Percentiles rank a stretch among this genome's conserved stretches.
Evolutionary conservation across 1,284 basidiomycete species (phyloP).

Genomic region (Pseudozyma sp.): DNA sequence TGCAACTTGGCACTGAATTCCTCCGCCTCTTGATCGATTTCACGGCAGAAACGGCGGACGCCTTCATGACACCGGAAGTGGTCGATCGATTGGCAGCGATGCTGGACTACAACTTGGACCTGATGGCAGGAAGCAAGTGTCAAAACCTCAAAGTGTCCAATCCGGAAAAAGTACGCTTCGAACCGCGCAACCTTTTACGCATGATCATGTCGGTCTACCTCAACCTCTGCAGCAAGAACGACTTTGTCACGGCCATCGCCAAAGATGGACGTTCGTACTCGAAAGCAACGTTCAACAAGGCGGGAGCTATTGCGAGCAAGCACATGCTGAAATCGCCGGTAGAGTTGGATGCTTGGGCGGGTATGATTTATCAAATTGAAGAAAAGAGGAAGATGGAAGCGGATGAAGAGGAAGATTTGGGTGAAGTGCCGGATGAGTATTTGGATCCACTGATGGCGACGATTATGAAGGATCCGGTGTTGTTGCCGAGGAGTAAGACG

Average conservation of each 20-base stretch:
- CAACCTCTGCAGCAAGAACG: constrained; percentile 82
- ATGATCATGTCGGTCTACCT: constrained; percentile 92
- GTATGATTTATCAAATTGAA: constrained; percentile 86
- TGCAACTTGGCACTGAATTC: constrained; percentile 85
- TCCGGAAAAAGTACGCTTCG: constrained; percentile 88
- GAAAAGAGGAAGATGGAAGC: constrained; percentile 82
- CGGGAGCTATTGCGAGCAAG: constrained; percentile 78
- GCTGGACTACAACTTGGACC: constrained; percentile 93
- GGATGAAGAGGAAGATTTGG: constrained; percentile 85
- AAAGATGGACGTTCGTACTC: constrained; percentile 91
- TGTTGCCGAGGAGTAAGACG: constrained; percentile 83
- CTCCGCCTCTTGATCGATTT: constrained; percentile 90
- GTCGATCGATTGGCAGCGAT: constrained; percentile 95
- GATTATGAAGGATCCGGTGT: constrained; percentile 95
- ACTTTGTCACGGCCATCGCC: constrained; percentile 90
- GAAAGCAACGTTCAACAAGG: constrained; percentile 84
- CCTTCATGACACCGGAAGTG: constrained; percentile 97
- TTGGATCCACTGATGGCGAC: constrained; percentile 89
- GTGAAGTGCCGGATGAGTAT: constrained; percentile 95
- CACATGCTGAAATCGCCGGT: constrained; percentile 80
- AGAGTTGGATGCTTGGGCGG: constrained; percentile 80
- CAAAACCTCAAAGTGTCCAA: constrained; percentile 85
- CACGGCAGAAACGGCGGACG: constrained; percentile 87
- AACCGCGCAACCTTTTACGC: constrained; percentile 83
- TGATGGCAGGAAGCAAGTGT: constrained; percentile 86